A percentile compares a stretch with the other conserved stretches of the same genome.
These are phyloP conservation scores for Candida dajiaensis DNA, from an alignment of 805 yeast genomes.

Conservation along the genomic window DNA sequence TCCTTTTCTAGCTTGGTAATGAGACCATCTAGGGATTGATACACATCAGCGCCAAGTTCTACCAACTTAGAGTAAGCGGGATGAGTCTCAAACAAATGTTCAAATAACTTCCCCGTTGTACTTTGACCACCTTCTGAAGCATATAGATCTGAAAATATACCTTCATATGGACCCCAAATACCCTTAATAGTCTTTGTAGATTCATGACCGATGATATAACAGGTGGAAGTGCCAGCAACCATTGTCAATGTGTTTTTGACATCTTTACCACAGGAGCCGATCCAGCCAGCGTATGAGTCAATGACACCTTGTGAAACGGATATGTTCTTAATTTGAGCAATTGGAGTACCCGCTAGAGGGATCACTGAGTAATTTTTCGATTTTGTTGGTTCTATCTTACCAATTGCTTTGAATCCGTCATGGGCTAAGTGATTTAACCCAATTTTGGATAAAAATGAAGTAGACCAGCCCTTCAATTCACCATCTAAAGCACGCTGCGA, in stretches of 20 bases:
- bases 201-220: constrained; percentile 35
- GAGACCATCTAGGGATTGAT: constrained; percentile 19
- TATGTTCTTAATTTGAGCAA: constrained; percentile 6
- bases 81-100: constrained; percentile 39
- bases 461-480: constrained; percentile 49
- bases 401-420: constrained; percentile 24
- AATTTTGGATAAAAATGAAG: constrained; percentile 18
- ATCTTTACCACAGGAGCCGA: constrained; percentile 29
- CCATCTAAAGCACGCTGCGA: constrained; percentile 46
- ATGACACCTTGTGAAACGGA: constrained; percentile 44
- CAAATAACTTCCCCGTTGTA: constrained; percentile 49
- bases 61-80: constrained; percentile 24
- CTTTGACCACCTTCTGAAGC: constrained; percentile 55
- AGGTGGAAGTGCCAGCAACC: constrained; percentile 62
- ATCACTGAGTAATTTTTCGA: constrained; percentile 10
- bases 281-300: constrained; percentile 55
- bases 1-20: constrained; percentile 13
- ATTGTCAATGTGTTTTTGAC: constrained; percentile 31
- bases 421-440: constrained; percentile 15
- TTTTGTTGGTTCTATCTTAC: constrained; percentile 21
- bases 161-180: constrained; percentile 56
- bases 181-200: constrained; percentile 30
- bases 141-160: constrained; percentile 25
- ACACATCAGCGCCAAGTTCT: constrained; percentile 10
- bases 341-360: constrained; percentile 28